These are phyloP conservation scores for Periconia macrospinosa DNA, from an alignment of 2,329 filamentous ascomycete genomes.

Conservation along the genomic window DNA sequence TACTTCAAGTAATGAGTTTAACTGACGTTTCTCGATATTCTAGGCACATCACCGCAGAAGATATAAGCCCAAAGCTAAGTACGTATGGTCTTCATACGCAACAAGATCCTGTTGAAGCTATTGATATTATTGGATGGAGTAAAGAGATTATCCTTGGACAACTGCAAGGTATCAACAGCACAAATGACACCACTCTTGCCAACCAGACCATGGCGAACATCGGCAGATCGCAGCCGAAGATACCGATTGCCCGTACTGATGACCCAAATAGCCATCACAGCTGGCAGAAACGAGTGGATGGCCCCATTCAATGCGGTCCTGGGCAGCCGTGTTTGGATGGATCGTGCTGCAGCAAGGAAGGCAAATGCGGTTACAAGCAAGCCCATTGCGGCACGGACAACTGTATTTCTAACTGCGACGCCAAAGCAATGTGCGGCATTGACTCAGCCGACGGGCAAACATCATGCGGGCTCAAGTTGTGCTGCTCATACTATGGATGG, in stretches of 20 bases:
- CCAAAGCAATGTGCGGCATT: conserved; percentile 16
- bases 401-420: conserved; percentile 13
- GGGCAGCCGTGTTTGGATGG: conserved; percentile 9
- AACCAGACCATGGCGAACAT: background rate
- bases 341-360: conserved; percentile 11
- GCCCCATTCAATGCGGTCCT: conserved; percentile 15
- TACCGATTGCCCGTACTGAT: background rate
- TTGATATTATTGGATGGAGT: conserved; percentile 9
- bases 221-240: background rate
- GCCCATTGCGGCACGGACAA: conserved; percentile 3
- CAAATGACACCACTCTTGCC: conserved; percentile 1
- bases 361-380: conserved; percentile 14
- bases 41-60: conserved; percentile 3
- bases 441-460: conserved; percentile 11
- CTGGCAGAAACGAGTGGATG: conserved; percentile 6
- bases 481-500: background rate
- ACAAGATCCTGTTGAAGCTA: conserved; percentile 6
- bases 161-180: conserved; percentile 2
- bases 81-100: conserved; percentile 8
- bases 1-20: background rate
- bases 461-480: background rate
- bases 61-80: conserved; percentile 1
- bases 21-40: background rate
- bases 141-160: conserved; percentile 8
- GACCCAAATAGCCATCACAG: background rate